Evolutionary conservation across 2,329 filamentous ascomycete genomes (phyloP), one percentile per base, ranked within the genome.

Genomic region (Aspergillus chevalieri): DNA sequence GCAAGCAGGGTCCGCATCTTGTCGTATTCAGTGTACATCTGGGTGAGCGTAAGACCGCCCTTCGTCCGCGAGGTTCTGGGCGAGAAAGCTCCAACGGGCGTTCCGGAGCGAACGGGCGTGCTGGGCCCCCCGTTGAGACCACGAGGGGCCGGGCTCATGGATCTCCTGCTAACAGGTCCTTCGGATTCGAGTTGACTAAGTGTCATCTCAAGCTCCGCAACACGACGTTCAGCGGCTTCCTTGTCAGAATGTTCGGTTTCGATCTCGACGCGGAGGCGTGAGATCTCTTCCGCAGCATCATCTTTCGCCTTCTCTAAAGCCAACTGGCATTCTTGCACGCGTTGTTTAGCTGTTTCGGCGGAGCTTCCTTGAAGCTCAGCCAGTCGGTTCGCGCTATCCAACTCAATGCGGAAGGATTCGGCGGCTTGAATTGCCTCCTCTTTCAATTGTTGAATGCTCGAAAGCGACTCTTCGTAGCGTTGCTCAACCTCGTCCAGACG

Each of bases 391-490:
- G 87, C 83, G 54, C 86, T 86, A 56, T 94, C 89, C 6, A 95
- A 77, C 65, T 97, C 91, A 49, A 91, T 84, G 59, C 86, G 84
- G 75, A 93, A 94, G 52, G 86, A 85, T 65, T 96, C 87, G 53
- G 95, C 85, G n/a, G 84, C 84, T 47, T 87, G 82, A 1, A 88
- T 85, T 22, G 87, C 86, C 17, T 88, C 82, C 63, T 95, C 90
- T 62, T 93, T 86, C 30, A 96, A 79, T 65, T 90, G 85, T 62
- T 96, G 89, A 26, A 95, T 83, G 62, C 85, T 89, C 41, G 81
- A 76, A 42, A 95, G 80, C 5, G 86, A 83, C 51, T 96, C 89
- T 52, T 97, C 91, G 1, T 88, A 85, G 72, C 93, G 95, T 62
- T 85, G 81, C 63, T 92, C 88, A 43, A 94, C 78, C 51, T 93